These are phyloP conservation scores for Amauroascus verrucosus DNA, from an alignment of 2,329 filamentous ascomycete species.

Conservation along the genomic window DNA sequence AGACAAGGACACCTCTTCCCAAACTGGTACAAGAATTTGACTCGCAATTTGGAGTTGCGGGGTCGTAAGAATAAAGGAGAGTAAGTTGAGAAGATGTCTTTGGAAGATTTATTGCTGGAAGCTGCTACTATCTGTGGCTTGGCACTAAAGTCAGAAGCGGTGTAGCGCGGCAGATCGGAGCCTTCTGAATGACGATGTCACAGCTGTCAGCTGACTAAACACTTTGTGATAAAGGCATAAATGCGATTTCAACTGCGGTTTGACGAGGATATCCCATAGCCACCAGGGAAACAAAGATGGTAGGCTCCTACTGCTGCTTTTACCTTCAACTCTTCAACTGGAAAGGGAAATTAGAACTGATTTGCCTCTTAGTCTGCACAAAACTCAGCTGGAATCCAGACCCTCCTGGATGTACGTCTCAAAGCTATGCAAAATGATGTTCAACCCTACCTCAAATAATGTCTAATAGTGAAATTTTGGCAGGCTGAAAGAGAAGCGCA, in stretches of 20 bases:
- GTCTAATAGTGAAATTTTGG: constrained; percentile 11
- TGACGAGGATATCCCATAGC: not conserved
- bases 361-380: constrained; percentile 56
- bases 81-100: not conserved
- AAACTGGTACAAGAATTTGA: not conserved
- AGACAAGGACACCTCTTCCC: not conserved
- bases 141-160: not conserved
- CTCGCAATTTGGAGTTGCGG: not conserved
- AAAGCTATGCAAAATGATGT: not conserved
- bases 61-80: not conserved
- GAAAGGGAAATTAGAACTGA: not conserved
- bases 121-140: not conserved
- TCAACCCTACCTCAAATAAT: not conserved
- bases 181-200: not conserved
- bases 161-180: not conserved
- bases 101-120: not conserved
- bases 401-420: constrained; percentile 80
- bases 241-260: not conserved
- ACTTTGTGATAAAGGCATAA: not conserved
- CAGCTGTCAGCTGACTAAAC: no score
- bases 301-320: not conserved
- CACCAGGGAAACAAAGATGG: not conserved
- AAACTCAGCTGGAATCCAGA: constrained; percentile 97
- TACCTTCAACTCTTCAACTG: not conserved
- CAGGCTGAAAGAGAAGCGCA: constrained; percentile 96